Evolutionary conservation across 257 asterid genomes (phyloP), one percentile per base, ranked within the genome.

Genomic region (Marsdenia floribunda): DNA sequence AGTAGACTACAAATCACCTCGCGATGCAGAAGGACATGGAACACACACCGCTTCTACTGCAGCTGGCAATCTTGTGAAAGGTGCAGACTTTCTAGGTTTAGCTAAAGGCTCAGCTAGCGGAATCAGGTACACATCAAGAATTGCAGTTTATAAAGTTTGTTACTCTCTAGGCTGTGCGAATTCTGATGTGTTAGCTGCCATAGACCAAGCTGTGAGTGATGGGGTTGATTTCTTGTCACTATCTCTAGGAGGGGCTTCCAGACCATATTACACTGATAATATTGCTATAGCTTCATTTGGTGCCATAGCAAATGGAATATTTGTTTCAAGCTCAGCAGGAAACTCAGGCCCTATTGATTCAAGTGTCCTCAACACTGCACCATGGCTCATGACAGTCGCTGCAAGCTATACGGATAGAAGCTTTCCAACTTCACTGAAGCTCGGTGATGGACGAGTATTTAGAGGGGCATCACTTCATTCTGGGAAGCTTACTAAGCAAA

Each of bases 301-400:
- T 12, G 98, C 98, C 1, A 50, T 81, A 21, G 79, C 63, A 59
- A 84, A 85, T 1, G 96, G 97, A 3, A 82, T 90, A 14, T 74
- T 85, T 42, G 85, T 89, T 67, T 77, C 90, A 0, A 75, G 78
- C 71, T 90, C 97, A 15, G 97, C 91, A 16, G 93, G 96, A 3
- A 93, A 91, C 68, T 80, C 88, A 0, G 97, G 98, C 2, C 97
- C 98, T 3, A 26, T 16, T 0, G 70, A 21, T 33, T 86, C 91
- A n/a, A 74, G 86, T 0, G 88, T 87, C 3, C 77, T 84, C 71
- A 93, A 90, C 53, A 70, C 63, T 22, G 92, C 98, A 1, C 98
- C 98, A 0, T 92, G 98, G 98, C 78, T 92, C 44, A 83, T 82
- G 73, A 90, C 98, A 0, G 97, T 90, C 61, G 96, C 87, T 15